These are phyloP conservation scores for Cytospora piceae DNA, from an alignment of 2,329 filamentous ascomycete genomes.

Conservation along the genomic window DNA sequence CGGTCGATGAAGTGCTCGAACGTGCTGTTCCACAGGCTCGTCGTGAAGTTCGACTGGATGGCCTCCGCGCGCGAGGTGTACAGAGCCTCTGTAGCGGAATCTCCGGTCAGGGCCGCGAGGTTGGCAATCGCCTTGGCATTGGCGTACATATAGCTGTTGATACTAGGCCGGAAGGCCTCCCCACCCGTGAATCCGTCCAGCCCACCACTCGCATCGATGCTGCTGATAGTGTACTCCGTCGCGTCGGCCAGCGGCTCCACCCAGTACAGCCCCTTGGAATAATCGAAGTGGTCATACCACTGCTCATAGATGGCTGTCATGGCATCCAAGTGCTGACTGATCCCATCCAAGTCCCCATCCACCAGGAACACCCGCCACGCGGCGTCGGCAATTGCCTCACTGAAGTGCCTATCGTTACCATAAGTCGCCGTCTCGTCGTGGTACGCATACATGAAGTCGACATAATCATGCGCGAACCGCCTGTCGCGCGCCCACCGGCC, in stretches of 20 bases:
- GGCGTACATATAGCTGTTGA: constrained; percentile 49
- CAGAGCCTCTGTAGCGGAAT: constrained; percentile 31
- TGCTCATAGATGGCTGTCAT: constrained; percentile 44
- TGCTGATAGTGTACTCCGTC: constrained; percentile 50
- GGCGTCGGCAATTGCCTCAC: constrained; percentile 46
- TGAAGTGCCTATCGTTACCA: constrained; percentile 47
- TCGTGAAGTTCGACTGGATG: constrained; percentile 44
- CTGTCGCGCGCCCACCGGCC: constrained; percentile 50
- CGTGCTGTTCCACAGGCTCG: constrained; percentile 48
- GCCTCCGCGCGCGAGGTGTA: constrained; percentile 39
- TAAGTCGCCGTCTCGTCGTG: constrained; percentile 34
- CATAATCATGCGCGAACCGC: constrained; percentile 48
- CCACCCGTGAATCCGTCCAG: constrained; percentile 46
- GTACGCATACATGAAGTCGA: constrained; percentile 44
- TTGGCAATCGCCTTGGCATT: constrained; percentile 47
- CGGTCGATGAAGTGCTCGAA: constrained; percentile 50
- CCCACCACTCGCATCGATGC: constrained; percentile 46
- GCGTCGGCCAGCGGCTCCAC: constrained; percentile 48
- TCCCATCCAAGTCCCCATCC: constrained; percentile 42
- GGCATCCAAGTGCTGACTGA: constrained; percentile 39
- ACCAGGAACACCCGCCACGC: constrained; percentile 47
- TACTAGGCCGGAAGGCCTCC: constrained; percentile 46
- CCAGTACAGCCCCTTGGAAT: constrained; percentile 46
- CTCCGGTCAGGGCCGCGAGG: constrained; percentile 40
- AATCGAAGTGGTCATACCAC: constrained; percentile 45